phyloP scores from a whole-genome alignment of 108 stramenopile genomes.

The Cafeteria roenbergensis region DNA sequence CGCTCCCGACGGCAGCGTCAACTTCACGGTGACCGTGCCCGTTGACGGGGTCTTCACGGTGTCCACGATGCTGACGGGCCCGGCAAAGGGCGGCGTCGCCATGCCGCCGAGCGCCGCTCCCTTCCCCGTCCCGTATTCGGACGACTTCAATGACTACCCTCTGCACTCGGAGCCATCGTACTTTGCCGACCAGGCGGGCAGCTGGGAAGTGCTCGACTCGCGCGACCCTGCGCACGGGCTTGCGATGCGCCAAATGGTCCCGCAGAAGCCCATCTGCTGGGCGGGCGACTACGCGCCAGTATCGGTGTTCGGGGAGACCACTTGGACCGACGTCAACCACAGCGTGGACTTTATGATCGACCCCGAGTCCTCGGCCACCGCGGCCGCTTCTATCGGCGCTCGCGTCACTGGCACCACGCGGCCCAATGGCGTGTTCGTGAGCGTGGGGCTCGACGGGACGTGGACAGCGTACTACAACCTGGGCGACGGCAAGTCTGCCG shows the following conservation, averaged over 20 bases:
- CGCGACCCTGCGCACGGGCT: not conserved
- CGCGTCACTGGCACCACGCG: not conserved
- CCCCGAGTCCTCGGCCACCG: not conserved
- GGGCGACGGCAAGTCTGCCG: not conserved
- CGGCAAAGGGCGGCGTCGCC: not conserved
- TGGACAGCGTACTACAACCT: not conserved
- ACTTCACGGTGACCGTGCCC: not conserved
- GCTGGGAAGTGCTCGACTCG: not conserved
- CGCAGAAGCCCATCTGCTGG: not conserved
- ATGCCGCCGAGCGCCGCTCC: not conserved
- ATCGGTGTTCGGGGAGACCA: not conserved
- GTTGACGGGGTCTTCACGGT: not conserved
- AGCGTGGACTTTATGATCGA: not conserved
- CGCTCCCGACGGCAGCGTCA: not conserved
- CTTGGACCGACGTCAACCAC: not conserved
- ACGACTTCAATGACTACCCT: not conserved
- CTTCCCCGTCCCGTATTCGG: not conserved
- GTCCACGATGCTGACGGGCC: not conserved
- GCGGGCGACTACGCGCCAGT: not conserved
- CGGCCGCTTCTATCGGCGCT: not conserved
- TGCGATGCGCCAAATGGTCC: not conserved
- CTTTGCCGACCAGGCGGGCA: not conserved
- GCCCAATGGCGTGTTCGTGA: not conserved
- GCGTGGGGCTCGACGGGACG: not conserved
- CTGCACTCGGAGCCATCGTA: not conserved